A percentile compares a stretch with the other conserved stretches of the same genome.
Conservation (phyloP, 306 rosid species). For the Cucumis cinereus region DNA sequence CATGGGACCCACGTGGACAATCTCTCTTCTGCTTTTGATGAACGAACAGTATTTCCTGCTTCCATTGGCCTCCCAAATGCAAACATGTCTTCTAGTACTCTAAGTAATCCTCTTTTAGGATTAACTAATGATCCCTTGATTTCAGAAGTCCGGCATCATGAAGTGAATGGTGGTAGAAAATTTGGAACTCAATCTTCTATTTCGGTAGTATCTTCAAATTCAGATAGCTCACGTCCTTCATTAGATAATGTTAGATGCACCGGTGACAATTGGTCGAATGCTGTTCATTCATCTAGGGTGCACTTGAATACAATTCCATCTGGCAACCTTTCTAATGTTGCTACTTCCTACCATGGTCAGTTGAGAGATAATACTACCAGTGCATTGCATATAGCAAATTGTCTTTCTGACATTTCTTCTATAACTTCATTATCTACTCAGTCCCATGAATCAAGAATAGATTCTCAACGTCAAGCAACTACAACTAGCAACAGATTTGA, state of each 20-base stretch:
- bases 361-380: constrained; percentile 25
- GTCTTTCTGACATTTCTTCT: constrained; percentile 30
- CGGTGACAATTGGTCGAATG: constrained; percentile 40
- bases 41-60: constrained; percentile 29
- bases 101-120: constrained; percentile 22
- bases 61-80: constrained; percentile 35
- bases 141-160: constrained; percentile 27
- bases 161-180: constrained; percentile 27
- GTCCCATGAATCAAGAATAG: constrained; percentile 30
- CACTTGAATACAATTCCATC: constrained; percentile 33
- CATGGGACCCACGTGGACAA: constrained; percentile 23
- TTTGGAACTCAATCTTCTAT: constrained; percentile 33
- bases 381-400: constrained; percentile 28
- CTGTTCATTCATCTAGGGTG: constrained; percentile 45
- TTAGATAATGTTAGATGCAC: constrained; percentile 37
- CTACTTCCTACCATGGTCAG: constrained; percentile 16
- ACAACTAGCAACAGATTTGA: constrained; percentile 18
- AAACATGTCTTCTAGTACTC: constrained; percentile 19
- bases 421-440: constrained; percentile 29
- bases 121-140: constrained; percentile 28
- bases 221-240: constrained; percentile 34
- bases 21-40: constrained; percentile 27
- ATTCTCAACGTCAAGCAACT: constrained; percentile 27
- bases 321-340: constrained; percentile 27
- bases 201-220: constrained; percentile 30